Evolutionary conservation across 1,284 basidiomycete species (phyloP), one percentile per base, ranked within the genome.

Genomic region (Phlebopus sp.): DNA sequence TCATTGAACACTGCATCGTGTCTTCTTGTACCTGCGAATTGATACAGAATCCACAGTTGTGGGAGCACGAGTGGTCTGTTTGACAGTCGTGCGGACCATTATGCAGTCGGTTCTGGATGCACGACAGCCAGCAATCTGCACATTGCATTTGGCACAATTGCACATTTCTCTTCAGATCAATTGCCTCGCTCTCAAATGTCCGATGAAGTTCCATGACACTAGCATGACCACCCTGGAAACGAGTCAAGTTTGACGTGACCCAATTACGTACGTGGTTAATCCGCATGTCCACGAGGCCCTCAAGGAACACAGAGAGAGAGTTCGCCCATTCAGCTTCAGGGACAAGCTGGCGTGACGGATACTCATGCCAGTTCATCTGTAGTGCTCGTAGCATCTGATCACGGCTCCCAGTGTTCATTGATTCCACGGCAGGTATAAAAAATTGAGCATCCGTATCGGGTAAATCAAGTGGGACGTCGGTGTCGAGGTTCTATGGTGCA

Each of bases 401-500:
- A 7, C 58, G 55, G 8, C 54, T 53, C 2, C 38, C 46, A 2
- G 39, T 23, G 13, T 56, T 35, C 18, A 56, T 48, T 9, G 59
- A 42, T 13, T 58, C 61, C 6, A 60, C 56, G 1, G 60, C 29
- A 0, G 41, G 46, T 17, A 79, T 53, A 37, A 63, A 73, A 54
- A 81, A 75, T 11, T 55, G 53, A n/a, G 67, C 58, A 0, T 44
- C 23, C 3, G 62, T 67, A 51, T 77, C 74, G 0, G 53, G 46
- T 7, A 43, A 56, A 7, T 69, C 67, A 10, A 79, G 65, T 0
- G 64, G 45, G 5, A 62, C 31, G 42, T 76, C 73, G 1, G 71
- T 75, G 50, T 81, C 78, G 21, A 79, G 59, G 50, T 81, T 75
- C 79, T 81, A n/a, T n/a, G n/a, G n/a, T n/a, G n/a, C n/a, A n/a